These are phyloP conservation scores for Sphagnum tenellum DNA, from an alignment of 225 moss, liverwort and hornwort genomes.

Conservation along the genomic window DNA sequence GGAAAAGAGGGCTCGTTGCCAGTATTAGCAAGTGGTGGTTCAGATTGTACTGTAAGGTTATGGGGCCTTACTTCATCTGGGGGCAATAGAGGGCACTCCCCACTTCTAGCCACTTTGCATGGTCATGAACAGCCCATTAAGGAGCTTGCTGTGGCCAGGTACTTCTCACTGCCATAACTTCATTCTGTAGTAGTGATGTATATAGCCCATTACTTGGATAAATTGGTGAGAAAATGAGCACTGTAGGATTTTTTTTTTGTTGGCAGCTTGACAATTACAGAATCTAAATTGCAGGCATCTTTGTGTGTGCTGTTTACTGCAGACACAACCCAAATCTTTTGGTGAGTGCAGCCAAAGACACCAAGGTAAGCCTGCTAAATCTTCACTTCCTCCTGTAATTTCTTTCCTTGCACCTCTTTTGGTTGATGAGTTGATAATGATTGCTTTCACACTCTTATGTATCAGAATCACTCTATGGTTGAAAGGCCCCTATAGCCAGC, in stretches of 20 bases:
- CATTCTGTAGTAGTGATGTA: too few relatives aligned
- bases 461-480: too few relatives aligned
- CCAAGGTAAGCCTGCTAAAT: constrained; percentile 18
- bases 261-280: neutral
- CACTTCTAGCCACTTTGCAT: constrained; percentile 52
- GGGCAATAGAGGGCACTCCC: constrained; percentile 40
- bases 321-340: constrained; percentile 59
- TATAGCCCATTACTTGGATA: too few relatives aligned
- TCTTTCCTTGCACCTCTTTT: neutral
- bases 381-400: neutral
- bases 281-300: neutral
- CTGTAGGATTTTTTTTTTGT: neutral
- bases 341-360: constrained; percentile 59
- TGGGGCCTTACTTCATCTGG: constrained; percentile 54
- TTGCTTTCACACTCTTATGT: too few relatives aligned
- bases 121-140: constrained; percentile 55
- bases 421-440: too few relatives aligned
- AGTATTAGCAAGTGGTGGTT: constrained; percentile 69
- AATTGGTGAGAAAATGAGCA: too few relatives aligned
- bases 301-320: constrained; percentile 7
- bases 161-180: constrained; percentile 1
- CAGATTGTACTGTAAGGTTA: constrained; percentile 57
- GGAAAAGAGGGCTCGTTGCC: constrained; percentile 40
- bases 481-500: too few relatives aligned
- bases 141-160: constrained; percentile 56